Conservation (phyloP, 768 basidiomycete species). For the Chiua virens region DNA sequence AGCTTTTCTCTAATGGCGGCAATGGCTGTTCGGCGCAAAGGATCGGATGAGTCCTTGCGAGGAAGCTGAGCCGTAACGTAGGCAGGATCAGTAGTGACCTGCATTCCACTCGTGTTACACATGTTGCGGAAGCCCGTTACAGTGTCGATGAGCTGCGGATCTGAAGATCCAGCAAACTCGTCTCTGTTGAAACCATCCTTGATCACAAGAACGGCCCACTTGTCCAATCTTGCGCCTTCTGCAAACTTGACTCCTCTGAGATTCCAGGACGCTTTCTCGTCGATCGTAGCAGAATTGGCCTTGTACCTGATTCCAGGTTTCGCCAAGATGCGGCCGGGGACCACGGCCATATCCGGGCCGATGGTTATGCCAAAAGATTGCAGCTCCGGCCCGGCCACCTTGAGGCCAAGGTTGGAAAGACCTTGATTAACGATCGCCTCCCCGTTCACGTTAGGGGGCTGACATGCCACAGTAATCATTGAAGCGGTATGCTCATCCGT, state of each 20-base stretch:
- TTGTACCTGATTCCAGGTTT: conserved; percentile 44
- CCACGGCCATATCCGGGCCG: conserved; percentile 51
- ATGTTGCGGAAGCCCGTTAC: conserved; percentile 58
- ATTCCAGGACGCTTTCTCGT: conserved; percentile 54
- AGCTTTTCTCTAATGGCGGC: conserved; percentile 42
- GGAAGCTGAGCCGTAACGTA: conserved; percentile 47
- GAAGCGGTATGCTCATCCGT: conserved; percentile 50
- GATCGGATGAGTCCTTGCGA: conserved; percentile 49
- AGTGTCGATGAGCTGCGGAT: conserved; percentile 49
- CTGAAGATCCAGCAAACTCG: conserved; percentile 56
- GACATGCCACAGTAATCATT: conserved; percentile 52
- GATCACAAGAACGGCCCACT: conserved; percentile 72
- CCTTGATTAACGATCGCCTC: conserved; percentile 44
- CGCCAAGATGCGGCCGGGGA: conserved; percentile 52
- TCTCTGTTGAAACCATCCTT: conserved; percentile 53
- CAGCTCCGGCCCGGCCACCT: conserved; percentile 33
- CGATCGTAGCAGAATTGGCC: conserved; percentile 32
- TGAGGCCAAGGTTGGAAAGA: conserved; percentile 44
- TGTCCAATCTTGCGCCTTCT: conserved; percentile 51
- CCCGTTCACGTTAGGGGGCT: conserved; percentile 50
- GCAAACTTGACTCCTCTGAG: conserved; percentile 59
- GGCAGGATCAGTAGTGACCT: conserved; percentile 35
- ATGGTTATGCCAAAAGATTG: conserved; percentile 46
- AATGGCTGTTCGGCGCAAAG: conserved; percentile 53
- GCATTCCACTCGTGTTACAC: conserved; percentile 67